Evolutionary conservation across 2,329 filamentous ascomycete genomes (phyloP).

Genomic region (Anthostomella pinea): DNA sequence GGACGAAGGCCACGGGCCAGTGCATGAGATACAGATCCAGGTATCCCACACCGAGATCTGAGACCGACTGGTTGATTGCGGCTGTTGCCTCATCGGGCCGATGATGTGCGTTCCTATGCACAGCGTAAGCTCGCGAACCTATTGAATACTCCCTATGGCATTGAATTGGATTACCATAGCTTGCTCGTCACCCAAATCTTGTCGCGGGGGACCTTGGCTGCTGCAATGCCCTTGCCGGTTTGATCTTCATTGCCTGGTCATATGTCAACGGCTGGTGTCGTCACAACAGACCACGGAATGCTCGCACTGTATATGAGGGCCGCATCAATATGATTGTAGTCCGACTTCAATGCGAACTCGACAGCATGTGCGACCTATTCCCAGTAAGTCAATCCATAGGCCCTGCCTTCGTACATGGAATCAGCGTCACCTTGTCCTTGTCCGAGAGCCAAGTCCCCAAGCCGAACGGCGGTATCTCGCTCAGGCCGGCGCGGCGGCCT

Average conservation of each 20-base stretch:
- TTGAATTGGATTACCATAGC: no score
- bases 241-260: slow-evolving; percentile 44
- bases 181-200: slow-evolving; percentile 51
- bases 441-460: slow-evolving; percentile 32
- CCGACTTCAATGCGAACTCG: slow-evolving; percentile 26
- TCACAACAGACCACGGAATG: background rate
- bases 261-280: background rate
- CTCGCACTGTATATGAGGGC: slow-evolving; percentile 28
- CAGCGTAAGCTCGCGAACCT: no score
- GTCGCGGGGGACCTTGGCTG: slow-evolving; percentile 46
- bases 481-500: slow-evolving; percentile 8
- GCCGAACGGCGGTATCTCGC: slow-evolving; percentile 28
- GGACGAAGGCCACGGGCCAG: slow-evolving; percentile 36
- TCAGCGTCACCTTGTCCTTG: slow-evolving; percentile 16
- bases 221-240: slow-evolving; percentile 45
- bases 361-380: slow-evolving; percentile 28
- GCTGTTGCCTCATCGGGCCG: slow-evolving; percentile 36
- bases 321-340: slow-evolving; percentile 30
- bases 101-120: slow-evolving; percentile 32
- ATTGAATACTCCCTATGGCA: no score
- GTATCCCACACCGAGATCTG: slow-evolving; percentile 46
- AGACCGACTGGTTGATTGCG: slow-evolving; percentile 46
- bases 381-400: background rate
- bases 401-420: no score
- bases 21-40: slow-evolving; percentile 53